Evolutionary conservation across 1,139 yeast genomes (phyloP).

Genomic region (Candida dubliniensis): DNA sequence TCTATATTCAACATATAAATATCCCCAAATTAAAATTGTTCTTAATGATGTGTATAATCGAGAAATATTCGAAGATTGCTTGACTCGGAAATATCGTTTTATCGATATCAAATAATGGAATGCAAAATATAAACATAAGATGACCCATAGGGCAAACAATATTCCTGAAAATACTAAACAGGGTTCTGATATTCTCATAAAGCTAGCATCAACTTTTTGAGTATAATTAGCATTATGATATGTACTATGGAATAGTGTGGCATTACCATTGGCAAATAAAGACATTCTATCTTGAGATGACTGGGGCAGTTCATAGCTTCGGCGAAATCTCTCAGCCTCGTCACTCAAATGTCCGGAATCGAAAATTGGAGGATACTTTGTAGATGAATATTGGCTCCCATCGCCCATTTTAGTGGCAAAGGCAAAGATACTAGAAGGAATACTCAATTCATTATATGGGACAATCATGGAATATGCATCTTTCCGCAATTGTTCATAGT

Average conservation of each 20-base stretch:
- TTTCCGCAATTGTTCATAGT: conserved; percentile 16
- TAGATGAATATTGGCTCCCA: too few species aligned
- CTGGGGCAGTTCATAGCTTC: background rate
- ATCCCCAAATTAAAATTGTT: conserved; percentile 49
- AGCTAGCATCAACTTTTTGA: background rate
- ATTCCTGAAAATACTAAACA: conserved; percentile 30
- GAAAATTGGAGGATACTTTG: too few species aligned
- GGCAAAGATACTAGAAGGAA: conserved; percentile 15
- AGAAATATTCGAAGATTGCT: conserved; percentile 24
- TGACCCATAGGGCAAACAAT: conserved; percentile 36
- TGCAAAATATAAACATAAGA: conserved; percentile 30
- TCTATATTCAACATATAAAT: conserved; percentile 42
- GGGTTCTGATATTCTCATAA: conserved; percentile 13
- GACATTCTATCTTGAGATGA: background rate
- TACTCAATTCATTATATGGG: conserved; percentile 28
- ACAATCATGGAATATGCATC: conserved; percentile 29
- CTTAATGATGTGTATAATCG: conserved; percentile 49
- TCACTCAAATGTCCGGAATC: too few species aligned
- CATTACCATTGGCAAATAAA: too few species aligned
- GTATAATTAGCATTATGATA: too few species aligned
- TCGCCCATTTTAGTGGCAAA: conserved; percentile 6
- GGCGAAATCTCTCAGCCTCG: background rate
- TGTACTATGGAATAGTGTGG: too few species aligned
- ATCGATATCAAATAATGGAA: conserved; percentile 29
- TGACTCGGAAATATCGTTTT: conserved; percentile 18